Evolutionary conservation across 148 eudicot species (phyloP).

Genomic region (Linanthus parryae): DNA sequence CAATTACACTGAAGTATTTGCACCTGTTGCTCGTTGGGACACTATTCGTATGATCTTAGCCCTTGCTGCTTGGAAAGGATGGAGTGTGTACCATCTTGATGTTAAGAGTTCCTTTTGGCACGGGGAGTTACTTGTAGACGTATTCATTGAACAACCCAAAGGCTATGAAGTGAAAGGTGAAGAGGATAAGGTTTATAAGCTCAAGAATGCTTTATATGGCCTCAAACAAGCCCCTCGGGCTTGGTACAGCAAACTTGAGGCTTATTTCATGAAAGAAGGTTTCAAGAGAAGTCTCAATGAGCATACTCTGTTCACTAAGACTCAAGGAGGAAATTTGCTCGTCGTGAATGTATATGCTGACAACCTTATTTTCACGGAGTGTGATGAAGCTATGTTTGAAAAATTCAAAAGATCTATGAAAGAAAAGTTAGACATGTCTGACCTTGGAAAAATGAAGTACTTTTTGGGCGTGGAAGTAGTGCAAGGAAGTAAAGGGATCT

Average conservation of each 20-base stretch:
- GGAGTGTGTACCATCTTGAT: slow-evolving; percentile 1
- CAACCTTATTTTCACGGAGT: background rate
- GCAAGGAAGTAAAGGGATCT: background rate
- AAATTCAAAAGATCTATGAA: background rate
- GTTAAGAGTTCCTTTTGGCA: background rate
- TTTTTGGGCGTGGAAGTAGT: background rate
- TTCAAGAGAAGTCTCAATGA: background rate
- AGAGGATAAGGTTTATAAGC: background rate
- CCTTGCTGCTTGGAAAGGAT: background rate
- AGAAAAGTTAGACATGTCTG: background rate
- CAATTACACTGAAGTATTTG: no score
- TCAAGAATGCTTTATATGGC: background rate
- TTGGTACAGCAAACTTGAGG: background rate
- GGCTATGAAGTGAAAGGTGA: background rate
- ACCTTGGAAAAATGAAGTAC: background rate
- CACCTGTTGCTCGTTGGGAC: no score
- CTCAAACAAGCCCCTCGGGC: slow-evolving; percentile 6
- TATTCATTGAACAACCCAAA: background rate
- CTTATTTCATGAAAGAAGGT: background rate
- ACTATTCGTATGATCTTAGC: no score
- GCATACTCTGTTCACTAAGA: no score
- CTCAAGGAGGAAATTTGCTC: background rate
- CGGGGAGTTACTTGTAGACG: background rate
- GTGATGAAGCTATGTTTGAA: background rate
- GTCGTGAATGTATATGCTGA: background rate